A percentile compares a stretch with the other conserved stretches of the same genome.
Conservation (phyloP, 768 basidiomycete genomes). For the Podaxis rugospora region DNA sequence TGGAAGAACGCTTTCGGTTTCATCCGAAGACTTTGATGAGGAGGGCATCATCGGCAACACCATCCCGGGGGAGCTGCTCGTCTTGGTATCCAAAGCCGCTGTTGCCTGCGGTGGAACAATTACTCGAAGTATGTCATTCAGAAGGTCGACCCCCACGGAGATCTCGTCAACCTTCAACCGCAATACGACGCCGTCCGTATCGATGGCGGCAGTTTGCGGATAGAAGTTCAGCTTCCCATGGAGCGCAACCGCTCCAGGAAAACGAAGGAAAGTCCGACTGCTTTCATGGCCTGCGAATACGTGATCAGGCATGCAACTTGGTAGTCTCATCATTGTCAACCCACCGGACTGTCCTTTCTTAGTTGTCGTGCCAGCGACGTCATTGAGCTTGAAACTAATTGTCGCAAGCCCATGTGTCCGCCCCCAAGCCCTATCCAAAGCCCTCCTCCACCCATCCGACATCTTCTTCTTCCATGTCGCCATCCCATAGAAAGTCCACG, state of each 20-base stretch:
- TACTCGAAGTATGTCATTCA: constrained; percentile 26
- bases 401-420: constrained; percentile 53
- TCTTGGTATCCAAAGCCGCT: background rate
- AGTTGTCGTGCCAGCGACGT: constrained; percentile 41
- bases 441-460: constrained; percentile 53
- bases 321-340: constrained; percentile 3
- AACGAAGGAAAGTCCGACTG: constrained; percentile 36
- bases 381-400: constrained; percentile 43
- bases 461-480: constrained; percentile 63
- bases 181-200: constrained; percentile 47
- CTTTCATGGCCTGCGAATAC: constrained; percentile 13
- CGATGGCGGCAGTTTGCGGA: constrained; percentile 50
- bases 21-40: constrained; percentile 9
- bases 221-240: constrained; percentile 49
- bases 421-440: constrained; percentile 68
- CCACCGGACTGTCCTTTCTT: constrained; percentile 25
- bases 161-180: constrained; percentile 43
- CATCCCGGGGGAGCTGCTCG: background rate
- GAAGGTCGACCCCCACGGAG: constrained; percentile 41
- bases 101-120: constrained; percentile 1
- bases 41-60: constrained; percentile 2
- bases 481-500: constrained; percentile 39
- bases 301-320: background rate
- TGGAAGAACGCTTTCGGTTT: background rate
- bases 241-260: constrained; percentile 42